Conservation (phyloP, 1,284 basidiomycete species). For the Ganoderma sinense region DNA sequence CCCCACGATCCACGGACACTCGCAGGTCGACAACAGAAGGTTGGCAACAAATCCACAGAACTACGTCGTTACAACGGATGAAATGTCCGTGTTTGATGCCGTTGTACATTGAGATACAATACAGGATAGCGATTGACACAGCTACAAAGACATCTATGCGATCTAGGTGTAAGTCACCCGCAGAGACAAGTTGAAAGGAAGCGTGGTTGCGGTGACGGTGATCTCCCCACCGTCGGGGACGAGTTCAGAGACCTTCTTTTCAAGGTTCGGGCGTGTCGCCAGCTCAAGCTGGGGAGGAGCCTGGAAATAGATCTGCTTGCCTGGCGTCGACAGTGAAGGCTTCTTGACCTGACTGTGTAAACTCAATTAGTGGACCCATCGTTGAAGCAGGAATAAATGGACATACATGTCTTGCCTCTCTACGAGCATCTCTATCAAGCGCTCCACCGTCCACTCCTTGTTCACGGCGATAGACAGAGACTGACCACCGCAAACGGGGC, state of each 20-base stretch:
- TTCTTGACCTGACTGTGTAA: conserved; percentile 87
- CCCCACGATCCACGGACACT: too few species aligned
- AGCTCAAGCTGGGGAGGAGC: conserved; percentile 90
- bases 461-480: conserved; percentile 75
- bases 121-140: conserved; percentile 5
- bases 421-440: conserved; percentile 84
- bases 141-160: conserved; percentile 3
- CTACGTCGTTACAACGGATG: neutral
- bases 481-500: conserved; percentile 97
- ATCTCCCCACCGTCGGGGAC: conserved; percentile 81
- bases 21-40: neutral
- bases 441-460: conserved; percentile 80
- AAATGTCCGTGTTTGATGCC: neutral
- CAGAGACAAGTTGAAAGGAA: conserved; percentile 89
- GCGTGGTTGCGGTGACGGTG: conserved; percentile 85
- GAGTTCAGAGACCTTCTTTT: conserved; percentile 85
- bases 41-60: neutral
- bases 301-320: conserved; percentile 88
- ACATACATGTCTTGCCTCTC: conserved; percentile 90
- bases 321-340: conserved; percentile 80
- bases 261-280: conserved; percentile 88
- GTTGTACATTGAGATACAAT: conserved; percentile 10
- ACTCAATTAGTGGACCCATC: neutral
- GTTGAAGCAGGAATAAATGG: neutral
- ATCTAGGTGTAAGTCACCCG: conserved; percentile 65